Evolutionary conservation across 305 asterid species (phyloP), one percentile per base, ranked within the genome.

Genomic region (Fraxinus albicans): DNA sequence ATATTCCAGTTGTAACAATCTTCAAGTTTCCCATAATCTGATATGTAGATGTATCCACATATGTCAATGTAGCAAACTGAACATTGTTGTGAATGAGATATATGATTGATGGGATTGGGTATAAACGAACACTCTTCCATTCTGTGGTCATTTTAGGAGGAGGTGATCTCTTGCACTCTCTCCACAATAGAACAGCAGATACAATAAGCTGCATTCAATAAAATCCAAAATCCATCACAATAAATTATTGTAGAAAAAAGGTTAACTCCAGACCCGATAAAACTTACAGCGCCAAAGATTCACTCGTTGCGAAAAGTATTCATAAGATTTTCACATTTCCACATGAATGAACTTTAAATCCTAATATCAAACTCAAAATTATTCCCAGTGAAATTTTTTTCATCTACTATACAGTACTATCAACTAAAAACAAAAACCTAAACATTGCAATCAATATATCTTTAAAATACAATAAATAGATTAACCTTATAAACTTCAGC

Each of bases 31-130:
- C 98, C 98, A 96, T 87, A 73, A 94, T 96, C 88, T 96, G 99
- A 85, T 96, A 94, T 1, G 98, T 93, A 72, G 97, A 94, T 76
- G 99, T 91, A 88, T 96, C 99, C 73, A 96, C 98, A 83, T 92
- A 96, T 19, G 98, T 96, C 89, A 96, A 84, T 19, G 99, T 96
- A 73, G 99, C 98, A 88, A 96, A 96, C 91, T 96, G 99, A 34
- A 96, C 97, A 84, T 96, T 96, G 91, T 96, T 96, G 92, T 96
- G 99, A 81, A 96, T 83, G 75, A 96, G 97, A 92, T 96, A 96
- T 86, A 96, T 96, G 89, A 94, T 86, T 12, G 98, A 96, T 0
- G 99, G 98, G 79, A 96, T 94, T 0, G 96, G 98, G 82, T 88
- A 96, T 78, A 96, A 83, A 0, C 97, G 91, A 73, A 94, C 84